Base-by-base conservation (phyloP, 371 early-diverging fungal genomes). In the Rhizopus delemar region DNA sequence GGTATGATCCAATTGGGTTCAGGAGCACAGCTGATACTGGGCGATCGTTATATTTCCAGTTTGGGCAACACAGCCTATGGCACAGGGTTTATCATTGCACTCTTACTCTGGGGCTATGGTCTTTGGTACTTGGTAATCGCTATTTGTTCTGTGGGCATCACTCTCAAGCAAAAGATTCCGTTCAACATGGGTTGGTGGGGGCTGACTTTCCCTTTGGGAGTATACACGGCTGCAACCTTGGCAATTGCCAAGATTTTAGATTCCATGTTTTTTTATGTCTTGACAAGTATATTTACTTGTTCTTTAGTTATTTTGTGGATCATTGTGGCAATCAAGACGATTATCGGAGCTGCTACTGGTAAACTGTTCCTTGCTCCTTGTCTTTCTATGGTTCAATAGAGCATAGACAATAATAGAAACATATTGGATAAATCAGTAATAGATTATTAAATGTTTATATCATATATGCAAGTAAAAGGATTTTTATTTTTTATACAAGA, bases 101-200 rank as follows among this genome's bases (percentile, higher is more conserved):
- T 82, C 7, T 41, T 80, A 3, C 46, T 82, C 7, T 82, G 83
- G 83, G 76, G 81, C 1, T 66, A 71, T 4, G 83, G 72, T 2
- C 32, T 69, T 11, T 82, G 82, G 78, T 82, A 77, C 68, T 29
- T 80, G 4, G 32, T 54, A 3, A 64, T 72, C 4, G 83, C 76
- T 9, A 51, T 65, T 3, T 65, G 66, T 49, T 64, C 81, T 0
- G 67, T 77, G 0, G 9, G 59, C 3, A 33, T 35, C 49, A 72
- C 74, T 0, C 50, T 57, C 31, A 56, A 59, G 8, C 61, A 70
- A n/a, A 57, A 38, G 2, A 66, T 82, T 15, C 72, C 71, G 1
- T 82, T 82, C 51, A 73, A 75, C 57, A 70, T 82, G 51, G 83
- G 83, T 9, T 82, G 81, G 79, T 82, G 83, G 83, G 78, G 77